Evolutionary conservation across 176 grass and related monocot species (phyloP).

Genomic region (maize (Zea mays)): Zm-B73-REFERENCE-NAM-5.0 NC_050099.1:220952501-220953000

Average conservation of each 20-base stretch:
- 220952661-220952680: neutral
- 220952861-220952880: neutral
- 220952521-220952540: neutral
- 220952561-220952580: neutral
- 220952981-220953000: neutral
- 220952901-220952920: neutral
- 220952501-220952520: slow-evolving; percentile 17
- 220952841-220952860: neutral
- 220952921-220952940: neutral
- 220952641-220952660: neutral
- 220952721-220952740: neutral
- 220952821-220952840: neutral
- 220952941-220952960: neutral
- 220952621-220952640: neutral
- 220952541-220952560: neutral
- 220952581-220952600: neutral
- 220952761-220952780: neutral
- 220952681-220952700: neutral
- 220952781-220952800: neutral
- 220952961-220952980: neutral
- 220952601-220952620: neutral
- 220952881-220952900: neutral
- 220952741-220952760: neutral
- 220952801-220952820: neutral
- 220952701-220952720: neutral